A percentile compares a stretch with the other conserved stretches of the same genome.
Evolutionary conservation across 129 eudicot species (phyloP).

Genomic region (Centaurea solstitialis): DNA sequence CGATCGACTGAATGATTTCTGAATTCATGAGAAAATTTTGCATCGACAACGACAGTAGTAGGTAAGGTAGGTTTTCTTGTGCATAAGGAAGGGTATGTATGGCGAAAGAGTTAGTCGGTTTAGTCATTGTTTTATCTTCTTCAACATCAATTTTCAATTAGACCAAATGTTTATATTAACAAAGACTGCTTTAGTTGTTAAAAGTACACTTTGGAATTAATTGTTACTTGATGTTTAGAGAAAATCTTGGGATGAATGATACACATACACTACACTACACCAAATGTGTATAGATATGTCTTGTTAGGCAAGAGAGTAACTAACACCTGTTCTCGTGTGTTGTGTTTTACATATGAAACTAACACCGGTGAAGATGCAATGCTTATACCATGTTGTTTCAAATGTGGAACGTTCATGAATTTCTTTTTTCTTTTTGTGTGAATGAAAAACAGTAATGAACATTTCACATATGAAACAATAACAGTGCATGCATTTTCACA

Average conservation of each 20-base stretch:
- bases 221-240: not conserved
- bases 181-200: not conserved
- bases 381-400: too few relatives aligned
- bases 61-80: not conserved
- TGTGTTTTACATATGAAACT: too few relatives aligned
- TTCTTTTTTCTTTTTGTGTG: too few relatives aligned
- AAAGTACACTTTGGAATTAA: not conserved
- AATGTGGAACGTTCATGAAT: too few relatives aligned
- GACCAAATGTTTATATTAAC: not conserved
- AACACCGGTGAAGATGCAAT: too few relatives aligned
- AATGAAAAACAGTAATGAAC: too few relatives aligned
- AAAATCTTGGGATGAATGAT: not conserved
- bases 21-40: not conserved
- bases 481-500: too few relatives aligned
- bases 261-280: too few relatives aligned
- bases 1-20: not conserved
- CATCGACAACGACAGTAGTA: not conserved
- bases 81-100: not conserved
- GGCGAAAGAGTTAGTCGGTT: constrained; percentile 11
- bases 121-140: constrained; percentile 6
- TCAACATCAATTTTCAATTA: not conserved
- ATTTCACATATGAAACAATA: too few relatives aligned
- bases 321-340: too few relatives aligned
- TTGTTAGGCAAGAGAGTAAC: too few relatives aligned
- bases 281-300: too few relatives aligned